Evolutionary conservation across 2,329 filamentous ascomycete genomes (phyloP).

Genomic region (Fusarium sp.): DNA sequence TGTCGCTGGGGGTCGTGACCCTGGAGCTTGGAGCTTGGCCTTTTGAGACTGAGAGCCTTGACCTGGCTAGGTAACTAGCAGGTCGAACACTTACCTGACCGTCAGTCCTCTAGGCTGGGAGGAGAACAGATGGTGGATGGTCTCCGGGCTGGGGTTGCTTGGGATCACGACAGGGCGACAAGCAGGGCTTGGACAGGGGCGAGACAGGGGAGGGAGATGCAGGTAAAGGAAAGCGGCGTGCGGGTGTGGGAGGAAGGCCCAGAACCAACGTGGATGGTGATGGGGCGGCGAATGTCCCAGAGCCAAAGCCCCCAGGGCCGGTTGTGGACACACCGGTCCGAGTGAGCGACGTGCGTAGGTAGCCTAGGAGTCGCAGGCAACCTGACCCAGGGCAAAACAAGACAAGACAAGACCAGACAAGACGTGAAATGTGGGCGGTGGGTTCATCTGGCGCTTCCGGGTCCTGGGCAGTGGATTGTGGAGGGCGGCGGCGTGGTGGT

Average conservation of each 20-base stretch:
- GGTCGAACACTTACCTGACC: conserved; percentile 27
- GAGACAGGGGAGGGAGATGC: conserved; percentile 42
- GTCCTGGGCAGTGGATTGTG: conserved; percentile 19
- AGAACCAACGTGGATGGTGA: conserved; percentile 40
- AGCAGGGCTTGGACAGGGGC: conserved; percentile 36
- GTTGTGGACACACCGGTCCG: conserved; percentile 24
- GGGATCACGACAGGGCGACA: conserved; percentile 45
- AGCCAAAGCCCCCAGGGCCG: conserved; percentile 12
- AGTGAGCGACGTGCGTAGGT: conserved; percentile 28
- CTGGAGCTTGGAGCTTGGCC: conserved; percentile 25
- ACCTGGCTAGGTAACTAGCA: conserved; percentile 20
- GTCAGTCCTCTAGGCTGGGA: conserved; percentile 31
- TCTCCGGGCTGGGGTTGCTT: conserved; percentile 44
- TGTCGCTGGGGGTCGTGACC: conserved; percentile 23
- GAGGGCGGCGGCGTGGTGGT: conserved; percentile 21
- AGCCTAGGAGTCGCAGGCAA: conserved; percentile 16
- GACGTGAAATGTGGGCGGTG: conserved; percentile 19
- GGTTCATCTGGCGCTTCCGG: conserved; percentile 13
- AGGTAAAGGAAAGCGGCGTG: conserved; percentile 45
- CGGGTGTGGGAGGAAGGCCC: conserved; percentile 40
- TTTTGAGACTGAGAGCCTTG: conserved; percentile 27
- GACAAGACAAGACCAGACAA: background rate
- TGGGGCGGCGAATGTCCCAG: conserved; percentile 26
- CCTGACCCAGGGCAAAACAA: background rate
- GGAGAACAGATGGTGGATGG: conserved; percentile 41